Evolutionary conservation across 495 filamentous ascomycete species (phyloP), one percentile per base, ranked within the genome.

Genomic region (Rhypophila decipiens): DNA sequence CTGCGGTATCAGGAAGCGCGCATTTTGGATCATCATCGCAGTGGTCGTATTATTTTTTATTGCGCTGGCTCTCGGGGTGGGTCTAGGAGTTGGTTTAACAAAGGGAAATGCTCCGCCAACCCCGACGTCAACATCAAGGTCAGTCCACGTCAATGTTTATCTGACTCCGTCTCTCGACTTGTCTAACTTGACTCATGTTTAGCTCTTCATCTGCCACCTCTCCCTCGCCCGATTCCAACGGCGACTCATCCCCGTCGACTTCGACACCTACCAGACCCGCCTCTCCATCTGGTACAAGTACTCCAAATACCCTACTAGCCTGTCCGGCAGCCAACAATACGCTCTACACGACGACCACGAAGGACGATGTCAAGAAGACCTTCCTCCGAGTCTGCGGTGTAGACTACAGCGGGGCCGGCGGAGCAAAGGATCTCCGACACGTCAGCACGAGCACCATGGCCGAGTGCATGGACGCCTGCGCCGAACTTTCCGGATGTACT

Each of bases 391-490:
- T 70, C 22, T 75, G 71, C 47, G 70, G 67, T 34, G 51, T 74
- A 48, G 72, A 75, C 48, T 71, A 70, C 44, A 59, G 60, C 52
- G 55, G 56, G 8, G 45, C 39, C n/a, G 55, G 54, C 34, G 58
- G 61, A 2, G 66, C 72, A 7, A 50, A 48, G 8, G 71, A 74
- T 39, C 39, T 74, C 7, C 46, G 52, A 2, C 61, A 68, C 34
- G 53, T 71, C 8, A 56, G 46, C 7, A 72, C 72, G 0, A 55
- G 47, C 39, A 70, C 46, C 46, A 65, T 70, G 55, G 49, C 60
- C 27, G 68, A 70, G n/a, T 75, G 72, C 46, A 71, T 75, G 51
- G 47, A 68, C 37, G 62, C 50, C 44, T 75, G 72, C 47, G 70
- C 70, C 2, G 61, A 59, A 5, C 63, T 61, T 12, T 47, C 52